Percentiles rank a stretch among this genome's conserved stretches.
Conservation (phyloP, 345 rosid species). For the Ceriops decandra region DNA sequence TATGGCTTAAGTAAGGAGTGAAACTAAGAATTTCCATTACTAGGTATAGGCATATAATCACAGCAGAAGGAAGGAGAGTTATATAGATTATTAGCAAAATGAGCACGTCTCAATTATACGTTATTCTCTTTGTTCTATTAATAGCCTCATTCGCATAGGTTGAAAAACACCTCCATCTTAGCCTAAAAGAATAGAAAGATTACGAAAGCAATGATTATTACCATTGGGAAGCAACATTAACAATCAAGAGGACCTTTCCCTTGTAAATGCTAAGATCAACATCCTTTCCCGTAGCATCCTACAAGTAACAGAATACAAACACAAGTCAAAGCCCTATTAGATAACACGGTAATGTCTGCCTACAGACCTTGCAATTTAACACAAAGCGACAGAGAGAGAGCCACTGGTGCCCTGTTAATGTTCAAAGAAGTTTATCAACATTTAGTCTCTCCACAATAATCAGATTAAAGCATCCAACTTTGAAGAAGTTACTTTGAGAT, state of each 20-base stretch:
- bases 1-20: neutral
- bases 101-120: too few species aligned
- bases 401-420: too few species aligned
- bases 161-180: neutral
- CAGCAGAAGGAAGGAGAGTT: too few species aligned
- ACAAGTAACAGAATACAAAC: conserved; percentile 14
- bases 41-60: neutral
- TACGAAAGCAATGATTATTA: conserved; percentile 14
- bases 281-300: conserved; percentile 80
- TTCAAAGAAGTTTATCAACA: too few species aligned
- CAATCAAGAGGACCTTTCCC: conserved; percentile 85
- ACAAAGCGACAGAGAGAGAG: neutral
- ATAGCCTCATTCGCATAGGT: neutral
- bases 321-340: too few species aligned
- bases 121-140: too few species aligned
- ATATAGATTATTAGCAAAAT: too few species aligned
- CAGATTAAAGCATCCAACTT: too few species aligned
- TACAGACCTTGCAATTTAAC: neutral
- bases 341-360: neutral
- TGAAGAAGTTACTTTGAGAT: too few species aligned
- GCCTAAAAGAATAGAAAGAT: neutral
- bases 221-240: conserved; percentile 99
- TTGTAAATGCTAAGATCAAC: conserved; percentile 71
- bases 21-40: neutral
- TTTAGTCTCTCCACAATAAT: too few species aligned